Evolutionary conservation across 2,329 filamentous ascomycete genomes (phyloP).

Genomic region (Ceratocystis eucalypticola): DNA sequence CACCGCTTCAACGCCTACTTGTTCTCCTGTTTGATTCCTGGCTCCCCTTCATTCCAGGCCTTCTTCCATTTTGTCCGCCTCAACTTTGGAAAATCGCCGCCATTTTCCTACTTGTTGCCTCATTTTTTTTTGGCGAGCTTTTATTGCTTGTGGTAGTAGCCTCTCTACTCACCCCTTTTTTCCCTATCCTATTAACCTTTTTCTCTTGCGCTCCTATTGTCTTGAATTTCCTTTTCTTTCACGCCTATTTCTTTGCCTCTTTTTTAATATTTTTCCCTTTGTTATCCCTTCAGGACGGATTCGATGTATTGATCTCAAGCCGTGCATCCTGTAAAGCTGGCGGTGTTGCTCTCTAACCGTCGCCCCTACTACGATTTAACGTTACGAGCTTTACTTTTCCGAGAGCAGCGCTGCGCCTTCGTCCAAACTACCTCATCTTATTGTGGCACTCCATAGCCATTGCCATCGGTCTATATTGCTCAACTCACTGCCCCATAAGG

Average conservation of each 20-base stretch:
- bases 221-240: neutral
- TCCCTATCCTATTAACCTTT: neutral
- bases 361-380: conserved; percentile 7
- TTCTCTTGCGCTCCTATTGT: neutral
- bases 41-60: conserved; percentile 1
- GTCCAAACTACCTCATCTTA: conserved; percentile 10
- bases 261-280: neutral
- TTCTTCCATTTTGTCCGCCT: neutral
- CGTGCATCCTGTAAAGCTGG: conserved; percentile 1
- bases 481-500: conserved; percentile 8
- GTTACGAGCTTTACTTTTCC: conserved; percentile 7
- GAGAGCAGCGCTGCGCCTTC: conserved; percentile 9
- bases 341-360: conserved; percentile 3
- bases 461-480: conserved; percentile 9
- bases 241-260: neutral
- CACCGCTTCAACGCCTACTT: neutral
- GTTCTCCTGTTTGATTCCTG: conserved; percentile 2
- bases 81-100: neutral
- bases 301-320: conserved; percentile 1
- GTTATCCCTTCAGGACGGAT: conserved; percentile 6
- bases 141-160: neutral
- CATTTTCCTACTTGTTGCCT: conserved; percentile 4
- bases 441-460: conserved; percentile 6
- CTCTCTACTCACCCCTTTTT: neutral
- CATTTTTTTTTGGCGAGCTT: neutral